Base-by-base conservation (phyloP, 2,329 filamentous ascomycete species). In the Cryphonectria naterciae region DNA sequence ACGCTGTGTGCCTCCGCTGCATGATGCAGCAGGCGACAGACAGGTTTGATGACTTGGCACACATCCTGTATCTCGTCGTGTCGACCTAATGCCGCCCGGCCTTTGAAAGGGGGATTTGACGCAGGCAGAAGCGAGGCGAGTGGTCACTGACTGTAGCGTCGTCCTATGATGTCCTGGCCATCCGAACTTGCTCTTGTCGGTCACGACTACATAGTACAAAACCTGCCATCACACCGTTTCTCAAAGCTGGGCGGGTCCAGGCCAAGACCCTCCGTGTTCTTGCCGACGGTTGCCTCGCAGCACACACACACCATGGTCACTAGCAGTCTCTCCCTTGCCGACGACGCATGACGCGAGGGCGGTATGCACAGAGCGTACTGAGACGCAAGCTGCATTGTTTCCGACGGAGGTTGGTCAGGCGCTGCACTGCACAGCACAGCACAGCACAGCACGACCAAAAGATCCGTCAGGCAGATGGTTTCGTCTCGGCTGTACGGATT, bases 401-500 rank as follows among this genome's bases (percentile, higher is more conserved):
- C 62, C 22, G 62, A 41, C 62, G 2, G 41, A 32, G 39, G 39
- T 19, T 25, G 19, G 22, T 46, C 39, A 60, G 25, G 52, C n/a
- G 52, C 52, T 13, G 52, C 52, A 58, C 43, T 32, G 32, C 32
- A 32, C 32, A 4, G 32, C 32, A 32, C 32, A 5, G 35, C 13
- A 35, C 11, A 52, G 15, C 41, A 35, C 43, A 5, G 35, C 41
- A 35, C 63, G 1, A 35, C 37, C 56, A 58, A 22, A 56, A 56
- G 28, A 56, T 35, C 62, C 25, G 52, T n/a, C 15, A 25, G 37
- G 63, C n/a, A 49, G 46, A 32, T 2, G 43, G 68, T 67, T 37
- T 72, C 58, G 70, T 61, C 39, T 67, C 61, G 67, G 70, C 32
- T 62, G 46, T 49, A 39, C 37, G 67, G 67, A 65, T 67, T 70